phyloP scores from a whole-genome alignment of 768 basidiomycete genomes.

The Amanita phalloides region DNA sequence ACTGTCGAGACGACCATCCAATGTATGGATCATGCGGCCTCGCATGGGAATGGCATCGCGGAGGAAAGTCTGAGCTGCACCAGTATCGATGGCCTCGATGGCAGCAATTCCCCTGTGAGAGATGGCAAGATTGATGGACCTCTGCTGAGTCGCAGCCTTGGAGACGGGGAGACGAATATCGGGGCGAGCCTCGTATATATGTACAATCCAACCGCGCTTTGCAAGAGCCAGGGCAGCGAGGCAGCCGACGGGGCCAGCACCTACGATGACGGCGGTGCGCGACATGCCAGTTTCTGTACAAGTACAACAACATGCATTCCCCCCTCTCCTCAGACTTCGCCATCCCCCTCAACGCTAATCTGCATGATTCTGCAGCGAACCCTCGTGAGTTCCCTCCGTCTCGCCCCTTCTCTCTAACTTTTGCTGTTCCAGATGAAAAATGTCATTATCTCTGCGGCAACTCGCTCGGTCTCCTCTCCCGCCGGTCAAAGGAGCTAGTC shows the following conservation, averaged over 20 bases:
- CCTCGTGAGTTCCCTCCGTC: conserved; percentile 21
- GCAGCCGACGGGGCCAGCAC: conserved; percentile 93
- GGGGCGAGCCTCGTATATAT: conserved; percentile 69
- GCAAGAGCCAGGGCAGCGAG: conserved; percentile 80
- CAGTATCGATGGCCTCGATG: conserved; percentile 68
- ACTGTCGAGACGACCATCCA: conserved; percentile 61
- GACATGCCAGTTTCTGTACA: not conserved
- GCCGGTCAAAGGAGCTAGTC: conserved; percentile 59
- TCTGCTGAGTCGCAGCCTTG: conserved; percentile 53
- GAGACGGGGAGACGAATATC: conserved; percentile 69
- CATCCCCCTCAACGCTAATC: conserved; percentile 41
- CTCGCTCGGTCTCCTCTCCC: conserved; percentile 79
- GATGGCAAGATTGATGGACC: conserved; percentile 95
- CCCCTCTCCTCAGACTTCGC: conserved; percentile 29
- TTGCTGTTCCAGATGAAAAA: conserved; percentile 26
- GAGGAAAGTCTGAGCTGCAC: conserved; percentile 59
- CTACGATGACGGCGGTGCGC: conserved; percentile 59
- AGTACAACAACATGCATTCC: not conserved
- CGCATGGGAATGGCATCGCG: conserved; percentile 84
- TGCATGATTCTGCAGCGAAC: conserved; percentile 30
- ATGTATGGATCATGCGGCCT: conserved; percentile 90
- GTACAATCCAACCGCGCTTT: conserved; percentile 77
- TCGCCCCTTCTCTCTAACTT: too few species aligned
- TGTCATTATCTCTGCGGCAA: conserved; percentile 93
- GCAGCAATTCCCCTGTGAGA: conserved; percentile 90